phyloP scores from a whole-genome alignment of 768 basidiomycete species.

The Suillus brevipes region DNA sequence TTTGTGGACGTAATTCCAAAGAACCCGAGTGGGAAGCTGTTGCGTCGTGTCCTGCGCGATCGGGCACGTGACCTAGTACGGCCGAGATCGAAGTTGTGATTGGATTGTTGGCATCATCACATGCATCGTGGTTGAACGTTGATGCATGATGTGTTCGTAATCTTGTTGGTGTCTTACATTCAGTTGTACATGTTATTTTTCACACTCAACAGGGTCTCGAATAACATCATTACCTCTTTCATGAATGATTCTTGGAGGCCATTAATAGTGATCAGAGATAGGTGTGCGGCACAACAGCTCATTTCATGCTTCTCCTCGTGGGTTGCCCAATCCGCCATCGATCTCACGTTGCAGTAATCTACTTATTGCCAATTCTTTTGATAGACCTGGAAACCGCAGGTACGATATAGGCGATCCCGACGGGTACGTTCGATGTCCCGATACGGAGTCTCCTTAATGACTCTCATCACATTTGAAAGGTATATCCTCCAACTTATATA shows the following conservation, averaged over 20 bases:
- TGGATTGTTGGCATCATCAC: neutral
- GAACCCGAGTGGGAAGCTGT: constrained; percentile 61
- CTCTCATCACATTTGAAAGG: neutral
- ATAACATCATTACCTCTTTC: neutral
- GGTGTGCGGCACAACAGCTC: neutral
- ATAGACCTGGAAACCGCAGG: neutral
- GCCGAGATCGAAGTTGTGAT: constrained; percentile 6
- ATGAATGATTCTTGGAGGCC: neutral
- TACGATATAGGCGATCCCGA: neutral
- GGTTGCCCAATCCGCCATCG: neutral
- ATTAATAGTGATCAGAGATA: neutral
- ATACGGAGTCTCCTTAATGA: neutral
- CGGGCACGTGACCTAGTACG: constrained; percentile 36
- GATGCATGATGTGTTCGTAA: neutral
- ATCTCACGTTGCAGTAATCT: neutral
- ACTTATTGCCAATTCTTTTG: neutral
- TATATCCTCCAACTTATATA: neutral
- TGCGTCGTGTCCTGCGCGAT: constrained; percentile 54
- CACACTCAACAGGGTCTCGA: neutral
- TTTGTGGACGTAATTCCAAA: constrained; percentile 57
- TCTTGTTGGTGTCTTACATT: neutral
- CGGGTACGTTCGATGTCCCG: neutral
- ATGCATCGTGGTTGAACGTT: neutral
- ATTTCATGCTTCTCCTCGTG: neutral
- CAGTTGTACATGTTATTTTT: neutral